These are phyloP conservation scores for Talaromyces rugulosus DNA, from an alignment of 2,329 filamentous ascomycete genomes.

Conservation along the genomic window DNA sequence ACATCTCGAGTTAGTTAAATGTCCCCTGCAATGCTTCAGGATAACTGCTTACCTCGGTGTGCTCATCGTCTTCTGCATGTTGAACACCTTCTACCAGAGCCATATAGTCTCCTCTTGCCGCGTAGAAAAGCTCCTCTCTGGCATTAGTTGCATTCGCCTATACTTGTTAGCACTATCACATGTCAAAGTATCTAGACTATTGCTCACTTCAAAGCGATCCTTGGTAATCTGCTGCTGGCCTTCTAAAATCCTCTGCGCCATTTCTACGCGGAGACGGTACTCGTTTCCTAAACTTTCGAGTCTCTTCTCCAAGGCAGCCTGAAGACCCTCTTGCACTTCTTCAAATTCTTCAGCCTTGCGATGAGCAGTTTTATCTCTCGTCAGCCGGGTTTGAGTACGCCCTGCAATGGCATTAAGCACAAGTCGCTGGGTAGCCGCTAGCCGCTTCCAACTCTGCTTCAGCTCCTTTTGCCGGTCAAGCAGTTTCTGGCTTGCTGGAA, in stretches of 20 bases:
- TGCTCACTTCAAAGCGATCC: constrained; percentile 27
- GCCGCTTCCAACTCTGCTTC: constrained; percentile 37
- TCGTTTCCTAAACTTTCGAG: constrained; percentile 27
- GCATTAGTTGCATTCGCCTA: constrained; percentile 25
- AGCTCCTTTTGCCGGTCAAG: constrained; percentile 40
- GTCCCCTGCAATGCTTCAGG: neutral
- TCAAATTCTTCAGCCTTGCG: constrained; percentile 36
- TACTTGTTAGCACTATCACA: constrained; percentile 1
- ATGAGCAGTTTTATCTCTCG: constrained; percentile 39
- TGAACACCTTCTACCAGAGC: constrained; percentile 35
- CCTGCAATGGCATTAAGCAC: constrained; percentile 37
- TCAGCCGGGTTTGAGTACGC: constrained; percentile 34
- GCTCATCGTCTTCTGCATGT: constrained; percentile 38
- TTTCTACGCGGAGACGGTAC: constrained; percentile 29
- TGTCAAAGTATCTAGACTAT: constrained; percentile 5
- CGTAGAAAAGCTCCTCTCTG: constrained; percentile 35
- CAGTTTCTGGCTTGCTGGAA: constrained; percentile 33
- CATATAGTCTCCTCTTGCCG: constrained; percentile 38
- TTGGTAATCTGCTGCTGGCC: constrained; percentile 31
- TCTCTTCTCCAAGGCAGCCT: constrained; percentile 23
- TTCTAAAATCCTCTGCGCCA: constrained; percentile 25
- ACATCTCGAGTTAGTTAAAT: neutral
- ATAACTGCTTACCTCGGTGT: constrained; percentile 26
- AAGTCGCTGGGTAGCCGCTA: constrained; percentile 38
- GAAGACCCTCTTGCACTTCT: constrained; percentile 30